Evolutionary conservation across 495 filamentous ascomycete genomes (phyloP), one percentile per base, ranked within the genome.

Genomic region (Articulospora tetracladia): DNA sequence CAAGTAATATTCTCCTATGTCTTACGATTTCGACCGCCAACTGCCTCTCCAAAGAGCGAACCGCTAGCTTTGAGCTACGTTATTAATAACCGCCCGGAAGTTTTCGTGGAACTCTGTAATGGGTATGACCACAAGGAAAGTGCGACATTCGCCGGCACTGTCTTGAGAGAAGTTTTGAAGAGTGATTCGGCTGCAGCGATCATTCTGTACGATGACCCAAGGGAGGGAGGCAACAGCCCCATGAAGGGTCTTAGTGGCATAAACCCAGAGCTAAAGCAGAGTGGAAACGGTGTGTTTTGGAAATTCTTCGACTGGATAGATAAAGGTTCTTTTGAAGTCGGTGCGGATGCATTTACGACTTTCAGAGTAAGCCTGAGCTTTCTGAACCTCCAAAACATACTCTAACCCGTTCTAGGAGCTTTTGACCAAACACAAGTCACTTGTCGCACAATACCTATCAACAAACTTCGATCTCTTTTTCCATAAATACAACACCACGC

Each of bases 241-340:
- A 61, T 68, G 23, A 73, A 80, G 46, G 85, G 84, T 2, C 73
- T 92, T 7, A 82, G 75, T 1, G 86, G 82, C 0, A 83, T 95
- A 57, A 84, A 92, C 63, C 80, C 83, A 22, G 83, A 85, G 25
- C 71, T 80, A 13, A 82, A 78, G 27, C 87, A 91, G 62, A 84
- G 77, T 12, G 92, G 92, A 19, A 78, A 82, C 15, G 93, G 93
- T 0, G 83, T 97, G 1, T 97, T 99, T 69, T 99, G 95, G 95
- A 83, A 80, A n/a, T 98, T 98, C 74, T 99, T 99, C 68, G 83
- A 90, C 50, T 99, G 93, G 90, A 96, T 99, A 58, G 91, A 98
- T 70, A 86, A 88, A 68, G 87, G 91, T 60, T 91, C 87, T 19
- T 99, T 99, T 71, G 95, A 99, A 76, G 89, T 98, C 59, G 93